phyloP scores from a whole-genome alignment of 768 basidiomycete genomes.

The Vararia minispora region DNA sequence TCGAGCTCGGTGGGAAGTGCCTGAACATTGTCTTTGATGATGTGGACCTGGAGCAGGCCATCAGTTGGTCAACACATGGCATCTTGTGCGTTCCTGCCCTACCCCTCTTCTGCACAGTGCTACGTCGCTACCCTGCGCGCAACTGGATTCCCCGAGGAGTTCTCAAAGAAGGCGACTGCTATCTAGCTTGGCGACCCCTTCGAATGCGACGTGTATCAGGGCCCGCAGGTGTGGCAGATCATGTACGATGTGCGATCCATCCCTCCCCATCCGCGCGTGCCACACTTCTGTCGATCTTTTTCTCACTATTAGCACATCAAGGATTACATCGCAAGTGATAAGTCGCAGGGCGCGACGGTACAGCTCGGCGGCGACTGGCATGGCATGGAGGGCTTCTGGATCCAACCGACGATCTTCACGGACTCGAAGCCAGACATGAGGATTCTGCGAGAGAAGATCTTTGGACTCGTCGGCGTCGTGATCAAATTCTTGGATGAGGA shows the following conservation, averaged over 20 bases:
- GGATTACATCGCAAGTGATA: conserved; percentile 48
- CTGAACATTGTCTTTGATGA: conserved; percentile 50
- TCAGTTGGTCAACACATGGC: conserved; percentile 44
- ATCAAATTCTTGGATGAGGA: conserved; percentile 51
- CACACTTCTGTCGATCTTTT: too few species aligned
- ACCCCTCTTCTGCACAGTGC: neutral
- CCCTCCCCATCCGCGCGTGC: too few species aligned
- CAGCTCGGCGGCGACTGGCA: conserved; percentile 38
- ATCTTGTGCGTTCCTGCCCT: conserved; percentile 32
- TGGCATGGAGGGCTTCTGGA: conserved; percentile 47
- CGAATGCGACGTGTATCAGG: conserved; percentile 44
- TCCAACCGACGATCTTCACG: conserved; percentile 51
- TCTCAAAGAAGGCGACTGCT: conserved; percentile 38
- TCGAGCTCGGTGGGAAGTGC: conserved; percentile 59
- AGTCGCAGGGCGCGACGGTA: conserved; percentile 45
- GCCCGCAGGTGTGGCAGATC: conserved; percentile 64
- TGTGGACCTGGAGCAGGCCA: conserved; percentile 45
- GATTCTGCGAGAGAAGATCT: conserved; percentile 47
- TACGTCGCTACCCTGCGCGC: too few species aligned
- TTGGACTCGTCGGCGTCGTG: conserved; percentile 53
- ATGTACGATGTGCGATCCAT: conserved; percentile 52
- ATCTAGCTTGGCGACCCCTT: conserved; percentile 69
- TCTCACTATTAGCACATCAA: conserved; percentile 47
- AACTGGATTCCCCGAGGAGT: conserved; percentile 49
- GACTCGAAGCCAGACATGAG: conserved; percentile 42